These are phyloP conservation scores for Xylariaceae sp. DNA, from an alignment of 2,329 filamentous ascomycete species.

Conservation along the genomic window DNA sequence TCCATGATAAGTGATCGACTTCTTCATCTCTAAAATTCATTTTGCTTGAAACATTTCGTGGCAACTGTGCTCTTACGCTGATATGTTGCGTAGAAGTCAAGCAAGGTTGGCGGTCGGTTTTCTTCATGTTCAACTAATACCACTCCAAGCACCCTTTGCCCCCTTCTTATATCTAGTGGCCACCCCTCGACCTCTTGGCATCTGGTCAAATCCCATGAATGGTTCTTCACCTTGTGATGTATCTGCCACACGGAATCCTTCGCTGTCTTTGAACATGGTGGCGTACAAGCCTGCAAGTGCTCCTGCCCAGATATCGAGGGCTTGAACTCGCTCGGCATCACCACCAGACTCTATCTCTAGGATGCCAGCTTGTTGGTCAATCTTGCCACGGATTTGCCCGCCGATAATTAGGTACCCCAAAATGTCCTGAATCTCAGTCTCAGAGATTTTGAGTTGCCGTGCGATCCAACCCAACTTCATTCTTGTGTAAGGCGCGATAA, in stretches of 20 bases:
- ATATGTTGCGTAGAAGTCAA: not conserved
- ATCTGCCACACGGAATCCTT: conserved; percentile 35
- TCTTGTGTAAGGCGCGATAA: conserved; percentile 92
- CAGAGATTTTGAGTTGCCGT: conserved; percentile 86
- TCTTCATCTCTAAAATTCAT: not conserved
- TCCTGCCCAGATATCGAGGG: conserved; percentile 74
- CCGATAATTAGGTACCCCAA: conserved; percentile 94
- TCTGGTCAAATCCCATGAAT: conserved; percentile 9
- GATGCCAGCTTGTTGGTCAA: conserved; percentile 86
- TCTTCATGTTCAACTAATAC: not conserved
- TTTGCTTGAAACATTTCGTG: not conserved
- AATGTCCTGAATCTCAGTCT: conserved; percentile 91
- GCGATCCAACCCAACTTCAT: conserved; percentile 91
- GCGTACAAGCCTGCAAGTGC: conserved; percentile 74
- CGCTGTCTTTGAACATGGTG: conserved; percentile 75
- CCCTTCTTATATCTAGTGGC: conserved; percentile 1
- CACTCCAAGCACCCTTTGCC: conserved; percentile 8
- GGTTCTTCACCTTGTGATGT: conserved; percentile 31
- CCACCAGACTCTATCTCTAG: conserved; percentile 79
- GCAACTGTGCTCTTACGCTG: not conserved
- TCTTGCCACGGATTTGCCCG: conserved; percentile 82
- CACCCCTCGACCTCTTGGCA: not conserved
- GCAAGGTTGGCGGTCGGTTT: not conserved
- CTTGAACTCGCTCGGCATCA: conserved; percentile 76
- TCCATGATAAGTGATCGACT: conserved; percentile 5